A percentile compares a stretch with the other conserved stretches of the same genome.
These are phyloP conservation scores for Ophiobolus disseminans DNA, from an alignment of 2,329 filamentous ascomycete species.

Conservation along the genomic window DNA sequence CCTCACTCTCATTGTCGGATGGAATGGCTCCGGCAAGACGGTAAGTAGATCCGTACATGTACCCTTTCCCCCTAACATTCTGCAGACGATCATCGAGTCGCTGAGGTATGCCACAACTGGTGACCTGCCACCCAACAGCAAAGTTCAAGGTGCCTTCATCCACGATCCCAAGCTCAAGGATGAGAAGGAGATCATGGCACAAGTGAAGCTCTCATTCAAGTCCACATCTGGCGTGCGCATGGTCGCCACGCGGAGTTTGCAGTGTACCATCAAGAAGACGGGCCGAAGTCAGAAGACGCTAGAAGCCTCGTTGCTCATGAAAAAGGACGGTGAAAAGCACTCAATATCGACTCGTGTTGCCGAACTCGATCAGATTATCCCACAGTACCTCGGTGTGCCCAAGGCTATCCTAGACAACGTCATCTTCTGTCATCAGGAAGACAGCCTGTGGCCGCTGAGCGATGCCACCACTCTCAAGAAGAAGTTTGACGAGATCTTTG, in stretches of 20 bases:
- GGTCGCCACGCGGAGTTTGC: slow-evolving; percentile 82
- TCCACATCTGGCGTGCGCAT: slow-evolving; percentile 79
- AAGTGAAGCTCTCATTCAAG: slow-evolving; percentile 88
- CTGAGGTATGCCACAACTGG: slow-evolving; percentile 98
- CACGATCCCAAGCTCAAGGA: slow-evolving; percentile 93
- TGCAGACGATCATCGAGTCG: slow-evolving; percentile 90
- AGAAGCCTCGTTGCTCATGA: slow-evolving; percentile 77
- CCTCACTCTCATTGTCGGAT: slow-evolving; percentile 93
- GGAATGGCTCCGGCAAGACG: slow-evolving; percentile 97
- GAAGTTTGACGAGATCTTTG: slow-evolving; percentile 96
- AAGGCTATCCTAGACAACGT: slow-evolving; percentile 90
- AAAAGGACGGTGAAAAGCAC: slow-evolving; percentile 79
- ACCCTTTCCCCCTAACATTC: neutral
- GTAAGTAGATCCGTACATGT: slow-evolving; percentile 44
- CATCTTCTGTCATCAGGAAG: slow-evolving; percentile 98
- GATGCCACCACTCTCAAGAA: slow-evolving; percentile 87
- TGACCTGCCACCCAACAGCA: slow-evolving; percentile 87
- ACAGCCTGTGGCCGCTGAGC: slow-evolving; percentile 95
- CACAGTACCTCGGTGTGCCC: slow-evolving; percentile 86
- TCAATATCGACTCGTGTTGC: slow-evolving; percentile 80
- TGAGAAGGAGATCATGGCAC: slow-evolving; percentile 87
- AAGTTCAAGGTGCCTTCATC: slow-evolving; percentile 87
- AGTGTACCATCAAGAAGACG: slow-evolving; percentile 85
- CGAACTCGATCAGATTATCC: slow-evolving; percentile 84
- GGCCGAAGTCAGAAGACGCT: slow-evolving; percentile 80